These are phyloP conservation scores for Pestalotiopsis sp. DNA, from an alignment of 2,329 filamentous ascomycete species.

Conservation along the genomic window DNA sequence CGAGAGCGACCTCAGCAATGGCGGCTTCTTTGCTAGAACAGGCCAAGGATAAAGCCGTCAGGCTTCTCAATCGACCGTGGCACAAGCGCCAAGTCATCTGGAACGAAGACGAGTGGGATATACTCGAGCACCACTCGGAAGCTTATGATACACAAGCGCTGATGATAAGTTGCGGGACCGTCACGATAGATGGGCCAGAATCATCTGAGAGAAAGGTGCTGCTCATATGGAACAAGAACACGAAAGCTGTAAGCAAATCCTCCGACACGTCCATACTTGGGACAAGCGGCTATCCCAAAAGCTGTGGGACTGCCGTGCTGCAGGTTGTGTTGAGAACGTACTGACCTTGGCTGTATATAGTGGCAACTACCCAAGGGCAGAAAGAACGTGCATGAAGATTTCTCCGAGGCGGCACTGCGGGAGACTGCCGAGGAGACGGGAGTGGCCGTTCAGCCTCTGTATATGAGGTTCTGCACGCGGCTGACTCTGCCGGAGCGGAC, in stretches of 20 bases:
- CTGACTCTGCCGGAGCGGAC: conserved; percentile 36
- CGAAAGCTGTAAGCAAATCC: background rate
- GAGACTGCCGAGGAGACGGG: conserved; percentile 53
- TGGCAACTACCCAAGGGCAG: conserved; percentile 25
- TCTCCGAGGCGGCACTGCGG: conserved; percentile 44
- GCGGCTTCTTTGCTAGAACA: conserved; percentile 2
- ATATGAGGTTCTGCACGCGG: conserved; percentile 44
- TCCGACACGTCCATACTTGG: background rate
- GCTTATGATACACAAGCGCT: conserved; percentile 9
- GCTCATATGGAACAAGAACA: conserved; percentile 9
- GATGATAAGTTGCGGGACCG: conserved; percentile 17
- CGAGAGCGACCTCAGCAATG: background rate
- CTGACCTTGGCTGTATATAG: background rate
- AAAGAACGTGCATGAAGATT: conserved; percentile 48
- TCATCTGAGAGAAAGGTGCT: conserved; percentile 5
- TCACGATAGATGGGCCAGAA: conserved; percentile 13
- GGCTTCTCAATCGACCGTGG: background rate
- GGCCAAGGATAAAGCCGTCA: background rate
- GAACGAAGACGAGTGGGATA: conserved; percentile 7
- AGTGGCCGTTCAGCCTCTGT: conserved; percentile 38
- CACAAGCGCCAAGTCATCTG: conserved; percentile 11
- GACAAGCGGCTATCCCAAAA: background rate
- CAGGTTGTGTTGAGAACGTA: background rate
- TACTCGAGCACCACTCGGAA: conserved; percentile 7
- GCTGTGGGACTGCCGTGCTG: background rate